These are phyloP conservation scores for Sporobolomyces pararoseus DNA, from an alignment of 768 basidiomycete species.

Conservation along the genomic window DNA sequence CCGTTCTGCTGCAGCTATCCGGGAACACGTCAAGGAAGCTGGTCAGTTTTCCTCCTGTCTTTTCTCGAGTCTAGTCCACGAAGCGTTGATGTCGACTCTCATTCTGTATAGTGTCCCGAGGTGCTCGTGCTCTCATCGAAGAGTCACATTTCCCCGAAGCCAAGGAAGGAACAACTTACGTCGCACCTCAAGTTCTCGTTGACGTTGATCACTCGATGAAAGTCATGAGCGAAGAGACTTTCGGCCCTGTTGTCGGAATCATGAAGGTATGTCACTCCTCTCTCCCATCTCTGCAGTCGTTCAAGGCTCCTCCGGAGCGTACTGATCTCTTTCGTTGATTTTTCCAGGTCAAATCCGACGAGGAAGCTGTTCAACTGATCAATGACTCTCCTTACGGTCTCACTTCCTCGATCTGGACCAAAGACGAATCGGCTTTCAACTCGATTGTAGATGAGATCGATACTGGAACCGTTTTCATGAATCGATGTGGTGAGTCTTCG, in stretches of 20 bases:
- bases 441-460: conserved; percentile 67
- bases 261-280: conserved; percentile 71
- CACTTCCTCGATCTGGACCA: conserved; percentile 92
- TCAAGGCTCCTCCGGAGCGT: not conserved
- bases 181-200: conserved; percentile 84
- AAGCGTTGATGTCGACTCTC: not conserved
- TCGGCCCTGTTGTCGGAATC: conserved; percentile 85
- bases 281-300: not conserved
- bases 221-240: conserved; percentile 69
- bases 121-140: conserved; percentile 71
- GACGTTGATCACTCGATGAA: conserved; percentile 90
- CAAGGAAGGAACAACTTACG: conserved; percentile 70
- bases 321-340: not conserved
- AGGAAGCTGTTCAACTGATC: conserved; percentile 84
- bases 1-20: conserved; percentile 75
- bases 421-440: conserved; percentile 64
- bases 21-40: conserved; percentile 81
- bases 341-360: conserved; percentile 69
- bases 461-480: conserved; percentile 89
- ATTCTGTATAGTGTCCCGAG: conserved; percentile 57
- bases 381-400: conserved; percentile 94
- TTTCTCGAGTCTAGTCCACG: not conserved
- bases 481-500: conserved; percentile 61
- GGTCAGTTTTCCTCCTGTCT: conserved; percentile 53
- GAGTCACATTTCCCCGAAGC: conserved; percentile 65